Evolutionary conservation across 176 grass and related monocot species (phyloP).

Genomic region (Eleusine coracana): DNA sequence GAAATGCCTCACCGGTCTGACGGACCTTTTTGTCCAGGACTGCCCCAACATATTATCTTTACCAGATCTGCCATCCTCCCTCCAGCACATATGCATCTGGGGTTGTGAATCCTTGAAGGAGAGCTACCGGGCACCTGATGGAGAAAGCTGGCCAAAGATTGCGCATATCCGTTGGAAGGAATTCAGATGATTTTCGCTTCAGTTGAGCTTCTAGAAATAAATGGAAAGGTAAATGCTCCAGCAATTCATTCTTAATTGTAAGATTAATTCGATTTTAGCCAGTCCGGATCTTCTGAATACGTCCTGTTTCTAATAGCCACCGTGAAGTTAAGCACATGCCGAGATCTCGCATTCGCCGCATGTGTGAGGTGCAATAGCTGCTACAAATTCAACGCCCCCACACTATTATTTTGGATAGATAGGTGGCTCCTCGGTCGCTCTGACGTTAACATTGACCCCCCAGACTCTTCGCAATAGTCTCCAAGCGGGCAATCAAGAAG

Average conservation of each 20-base stretch:
- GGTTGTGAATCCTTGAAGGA: neutral
- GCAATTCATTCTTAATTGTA: neutral
- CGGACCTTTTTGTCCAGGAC: fast-evolving
- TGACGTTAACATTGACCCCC: too few relatives aligned
- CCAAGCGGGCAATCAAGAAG: too few relatives aligned
- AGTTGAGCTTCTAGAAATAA: too few relatives aligned
- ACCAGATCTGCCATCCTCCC: constrained; percentile 22
- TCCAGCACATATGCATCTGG: neutral
- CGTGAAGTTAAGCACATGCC: neutral
- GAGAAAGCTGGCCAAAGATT: constrained; percentile 31
- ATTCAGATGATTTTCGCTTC: neutral
- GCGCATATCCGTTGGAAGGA: neutral
- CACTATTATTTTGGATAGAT: too few relatives aligned
- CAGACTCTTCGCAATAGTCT: too few relatives aligned
- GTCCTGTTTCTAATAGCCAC: neutral
- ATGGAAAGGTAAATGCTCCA: neutral
- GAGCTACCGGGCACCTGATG: neutral
- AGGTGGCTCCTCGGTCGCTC: too few relatives aligned
- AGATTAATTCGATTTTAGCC: neutral
- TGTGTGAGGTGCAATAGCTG: too few relatives aligned
- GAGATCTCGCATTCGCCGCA: too few relatives aligned
- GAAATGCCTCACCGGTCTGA: neutral
- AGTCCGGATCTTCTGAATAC: neutral
- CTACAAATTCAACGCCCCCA: too few relatives aligned
- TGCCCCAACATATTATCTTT: constrained; percentile 32